phyloP scores from a whole-genome alignment of 2,329 filamentous ascomycete genomes.

The Aspergillus latus region DNA sequence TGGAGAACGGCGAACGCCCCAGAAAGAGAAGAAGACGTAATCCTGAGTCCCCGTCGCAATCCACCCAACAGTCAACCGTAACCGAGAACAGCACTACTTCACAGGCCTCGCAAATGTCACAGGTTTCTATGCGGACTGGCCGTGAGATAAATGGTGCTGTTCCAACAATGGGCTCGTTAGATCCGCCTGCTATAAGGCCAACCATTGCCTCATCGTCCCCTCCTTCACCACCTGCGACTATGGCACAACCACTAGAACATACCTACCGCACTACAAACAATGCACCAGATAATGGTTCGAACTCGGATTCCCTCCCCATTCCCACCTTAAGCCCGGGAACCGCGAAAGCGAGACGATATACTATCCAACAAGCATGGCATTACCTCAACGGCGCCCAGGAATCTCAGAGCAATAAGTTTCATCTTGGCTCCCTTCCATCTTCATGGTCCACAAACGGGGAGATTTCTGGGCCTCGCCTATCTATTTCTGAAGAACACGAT shows the following conservation, averaged over 20 bases:
- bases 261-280: not conserved
- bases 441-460: slow-evolving; percentile 24
- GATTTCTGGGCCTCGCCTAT: not conserved
- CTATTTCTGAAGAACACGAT: not conserved
- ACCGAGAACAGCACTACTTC: slow-evolving; percentile 8
- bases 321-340: slow-evolving; percentile 6
- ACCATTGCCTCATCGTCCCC: not conserved
- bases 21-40: slow-evolving; percentile 24
- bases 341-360: slow-evolving; percentile 22
- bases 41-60: slow-evolving; percentile 19
- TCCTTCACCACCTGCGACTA: not conserved
- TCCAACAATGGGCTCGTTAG: not conserved
- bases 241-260: slow-evolving; percentile 11
- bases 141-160: not conserved
- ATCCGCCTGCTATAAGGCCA: not conserved
- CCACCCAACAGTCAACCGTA: slow-evolving; percentile 22
- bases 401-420: slow-evolving; percentile 20
- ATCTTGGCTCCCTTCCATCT: slow-evolving; percentile 31
- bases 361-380: slow-evolving; percentile 28
- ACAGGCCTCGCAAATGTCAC: slow-evolving; percentile 1
- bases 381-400: slow-evolving; percentile 23
- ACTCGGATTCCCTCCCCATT: slow-evolving; percentile 10
- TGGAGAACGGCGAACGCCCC: slow-evolving; percentile 20
- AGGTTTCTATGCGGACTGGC: not conserved
- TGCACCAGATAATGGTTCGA: not conserved